Conservation (phyloP, 1,284 basidiomycete species). For the Tilletia indica region DNA sequence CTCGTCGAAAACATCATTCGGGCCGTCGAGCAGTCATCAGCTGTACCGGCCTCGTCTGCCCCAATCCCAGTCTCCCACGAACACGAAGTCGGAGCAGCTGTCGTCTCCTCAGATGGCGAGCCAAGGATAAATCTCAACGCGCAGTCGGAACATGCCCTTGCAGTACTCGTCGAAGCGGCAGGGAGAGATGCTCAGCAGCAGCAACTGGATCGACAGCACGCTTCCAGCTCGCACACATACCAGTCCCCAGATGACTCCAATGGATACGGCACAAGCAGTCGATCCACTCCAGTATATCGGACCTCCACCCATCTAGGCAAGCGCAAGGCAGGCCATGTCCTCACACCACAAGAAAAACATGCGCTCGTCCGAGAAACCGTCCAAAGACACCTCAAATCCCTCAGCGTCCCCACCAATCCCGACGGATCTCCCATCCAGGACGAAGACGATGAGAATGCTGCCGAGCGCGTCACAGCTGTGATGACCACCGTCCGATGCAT, state of each 20-base stretch:
- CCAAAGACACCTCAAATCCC: neutral
- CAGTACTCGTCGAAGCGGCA: constrained; percentile 4
- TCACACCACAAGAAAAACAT: constrained; percentile 3
- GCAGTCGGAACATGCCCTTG: constrained; percentile 13
- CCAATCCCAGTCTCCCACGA: too few species aligned
- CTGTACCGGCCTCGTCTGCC: neutral
- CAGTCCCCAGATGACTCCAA: too few species aligned
- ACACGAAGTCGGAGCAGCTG: too few species aligned
- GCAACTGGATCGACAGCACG: neutral
- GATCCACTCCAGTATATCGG: neutral
- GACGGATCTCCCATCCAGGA: neutral
- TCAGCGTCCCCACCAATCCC: neutral
- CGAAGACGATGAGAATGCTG: neutral
- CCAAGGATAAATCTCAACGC: neutral
- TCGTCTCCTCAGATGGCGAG: too few species aligned
- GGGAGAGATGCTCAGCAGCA: constrained; percentile 3
- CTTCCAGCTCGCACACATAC: too few species aligned
- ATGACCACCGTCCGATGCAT: constrained; percentile 77
- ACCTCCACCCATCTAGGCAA: neutral
- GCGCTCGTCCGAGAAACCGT: constrained; percentile 1
- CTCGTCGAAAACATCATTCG: constrained; percentile 16
- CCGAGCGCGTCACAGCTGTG: neutral
- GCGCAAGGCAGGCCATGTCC: constrained; percentile 10
- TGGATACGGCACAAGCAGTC: too few species aligned
- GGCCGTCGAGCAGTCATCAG: constrained; percentile 16